Percentiles rank a stretch among this genome's conserved stretches.
Conservation (phyloP, 2,329 filamentous ascomycete genomes). For the Cladosporium sp. region DNA sequence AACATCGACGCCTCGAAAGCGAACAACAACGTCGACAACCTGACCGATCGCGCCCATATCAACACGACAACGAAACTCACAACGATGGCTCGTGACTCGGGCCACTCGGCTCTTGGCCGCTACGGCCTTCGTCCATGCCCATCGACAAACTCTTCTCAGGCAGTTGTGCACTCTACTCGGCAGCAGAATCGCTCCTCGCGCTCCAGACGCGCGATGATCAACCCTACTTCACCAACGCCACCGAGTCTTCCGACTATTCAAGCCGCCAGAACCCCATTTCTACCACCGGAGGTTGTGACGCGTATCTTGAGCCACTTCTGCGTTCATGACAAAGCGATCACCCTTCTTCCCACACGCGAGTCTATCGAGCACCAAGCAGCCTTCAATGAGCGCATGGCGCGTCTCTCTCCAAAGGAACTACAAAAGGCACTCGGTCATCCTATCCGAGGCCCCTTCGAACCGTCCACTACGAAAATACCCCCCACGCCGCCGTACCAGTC, state of each 20-base stretch:
- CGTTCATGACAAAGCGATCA: neutral
- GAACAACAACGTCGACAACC: neutral
- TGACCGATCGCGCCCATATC: neutral
- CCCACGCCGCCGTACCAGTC: neutral
- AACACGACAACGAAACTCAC: neutral
- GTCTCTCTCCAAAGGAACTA: no score
- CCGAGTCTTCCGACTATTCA: neutral
- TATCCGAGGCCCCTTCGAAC: neutral
- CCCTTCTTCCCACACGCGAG: neutral
- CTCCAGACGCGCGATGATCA: neutral
- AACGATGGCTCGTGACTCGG: neutral
- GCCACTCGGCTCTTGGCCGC: neutral
- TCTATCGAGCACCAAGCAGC: neutral
- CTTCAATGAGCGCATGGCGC: neutral
- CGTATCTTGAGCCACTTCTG: neutral
- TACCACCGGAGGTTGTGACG: neutral
- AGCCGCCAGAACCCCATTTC: neutral
- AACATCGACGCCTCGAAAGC: neutral
- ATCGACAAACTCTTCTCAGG: neutral
- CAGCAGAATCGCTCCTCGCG: neutral
- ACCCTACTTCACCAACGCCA: neutral
- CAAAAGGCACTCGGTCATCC: no score
- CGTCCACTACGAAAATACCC: neutral
- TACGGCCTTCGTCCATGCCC: neutral
- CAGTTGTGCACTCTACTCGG: neutral